Evolutionary conservation across 805 yeast species (phyloP).

Genomic region (Candida tallmaniae): DNA sequence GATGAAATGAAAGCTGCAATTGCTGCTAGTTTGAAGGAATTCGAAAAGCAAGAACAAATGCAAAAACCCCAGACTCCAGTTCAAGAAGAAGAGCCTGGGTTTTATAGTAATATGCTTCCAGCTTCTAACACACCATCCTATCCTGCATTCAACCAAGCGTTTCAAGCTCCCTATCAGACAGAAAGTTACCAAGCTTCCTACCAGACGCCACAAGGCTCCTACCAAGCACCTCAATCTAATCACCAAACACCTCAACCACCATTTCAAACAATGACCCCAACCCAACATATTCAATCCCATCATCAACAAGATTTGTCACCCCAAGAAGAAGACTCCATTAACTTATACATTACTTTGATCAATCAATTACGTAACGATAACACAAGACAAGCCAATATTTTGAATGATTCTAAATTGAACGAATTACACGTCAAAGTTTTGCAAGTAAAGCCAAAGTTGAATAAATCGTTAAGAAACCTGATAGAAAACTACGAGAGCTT

Average conservation of each 20-base stretch:
- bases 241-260: constrained; percentile 3
- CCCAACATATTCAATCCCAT: constrained; percentile 9
- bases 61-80: constrained; percentile 4
- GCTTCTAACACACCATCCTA: constrained; percentile 2
- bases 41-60: constrained; percentile 36
- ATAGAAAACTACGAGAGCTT: constrained; percentile 59
- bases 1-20: constrained; percentile 92
- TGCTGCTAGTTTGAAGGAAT: constrained; percentile 80
- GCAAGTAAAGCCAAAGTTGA: constrained; percentile 64
- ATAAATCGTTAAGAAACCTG: constrained; percentile 53
- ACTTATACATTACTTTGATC: constrained; percentile 65
- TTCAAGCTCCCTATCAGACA: constrained; percentile 3
- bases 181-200: background rate
- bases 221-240: constrained; percentile 3
- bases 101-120: constrained; percentile 27
- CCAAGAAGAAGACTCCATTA: constrained; percentile 65
- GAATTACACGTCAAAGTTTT: constrained; percentile 58
- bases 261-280: constrained; percentile 3
- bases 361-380: constrained; percentile 46
- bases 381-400: constrained; percentile 31
- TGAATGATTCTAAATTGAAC: constrained; percentile 48
- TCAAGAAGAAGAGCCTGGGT: constrained; percentile 7
- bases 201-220: background rate
- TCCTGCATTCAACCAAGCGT: too few species aligned
- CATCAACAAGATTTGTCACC: constrained; percentile 38